Evolutionary conservation across 2,329 filamentous ascomycete species (phyloP), one percentile per base, ranked within the genome.

Genomic region (Cladosporium phlei): DNA sequence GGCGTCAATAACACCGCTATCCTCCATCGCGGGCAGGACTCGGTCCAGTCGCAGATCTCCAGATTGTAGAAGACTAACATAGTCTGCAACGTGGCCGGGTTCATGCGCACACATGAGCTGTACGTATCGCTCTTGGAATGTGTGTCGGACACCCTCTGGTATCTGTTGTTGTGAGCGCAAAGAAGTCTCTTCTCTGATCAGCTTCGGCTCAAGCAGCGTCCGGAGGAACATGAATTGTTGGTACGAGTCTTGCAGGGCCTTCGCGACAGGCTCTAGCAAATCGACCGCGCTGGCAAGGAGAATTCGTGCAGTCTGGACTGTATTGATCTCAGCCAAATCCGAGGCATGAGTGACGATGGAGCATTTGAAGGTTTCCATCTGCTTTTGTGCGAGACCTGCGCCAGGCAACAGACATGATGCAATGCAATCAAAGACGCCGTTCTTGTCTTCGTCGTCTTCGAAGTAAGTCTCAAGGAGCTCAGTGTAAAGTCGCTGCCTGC

Each of bases 51-150:
- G 78, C 21, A 98, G 69, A 61, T 96, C 83, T 9, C 85, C 82
- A 3, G 83, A 82, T 55, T 88, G 86, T 2, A 95, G 74, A 1
- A 79, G 64, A 28, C 85, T 82, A 21, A 97, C 79, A 63, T 93
- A 98, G 46, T 89, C 83, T 2, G 87, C 86, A 2, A 98, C 91
- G 57, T 90, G 88, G 0, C 77, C 69, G 3, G 88, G 80, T 50
- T 95, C 80, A 63, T 88, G 95, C 47, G 73, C 79, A 68, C 94
- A 98, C 83, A 97, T 90, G 19, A 98, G 78, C 57, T 86, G 85
- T 4, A 97, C 83, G 65, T 97, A 97, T 46, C 78, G 77, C 65
- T 97, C 93, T 5, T 85, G 72, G 55, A 96, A 82, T 32, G 78
- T 74, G 32, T 43, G 63, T 2, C 46, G 24, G 12, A 60, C 55